A percentile compares a stretch with the other conserved stretches of the same genome.
These are phyloP conservation scores for Trifolium fragiferum DNA, from an alignment of 306 rosid genomes.

Conservation along the genomic window DNA sequence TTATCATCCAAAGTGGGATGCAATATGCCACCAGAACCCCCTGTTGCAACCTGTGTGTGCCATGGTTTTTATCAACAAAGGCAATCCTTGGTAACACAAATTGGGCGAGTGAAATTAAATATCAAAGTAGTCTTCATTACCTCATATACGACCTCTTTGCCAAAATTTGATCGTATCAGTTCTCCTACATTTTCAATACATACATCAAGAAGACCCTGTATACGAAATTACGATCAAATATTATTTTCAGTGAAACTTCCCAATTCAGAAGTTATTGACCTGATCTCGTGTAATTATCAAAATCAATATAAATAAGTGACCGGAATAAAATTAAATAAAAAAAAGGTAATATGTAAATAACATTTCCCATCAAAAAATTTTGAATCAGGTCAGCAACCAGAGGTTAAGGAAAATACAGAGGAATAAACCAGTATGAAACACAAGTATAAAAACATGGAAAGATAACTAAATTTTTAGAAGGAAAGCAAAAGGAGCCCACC, in stretches of 20 bases:
- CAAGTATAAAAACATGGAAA: constrained; percentile 32
- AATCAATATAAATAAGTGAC: constrained; percentile 29
- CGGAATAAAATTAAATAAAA: too few species aligned
- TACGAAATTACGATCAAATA: constrained; percentile 32
- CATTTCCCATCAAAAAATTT: neutral
- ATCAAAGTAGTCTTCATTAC: constrained; percentile 48
- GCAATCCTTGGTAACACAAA: constrained; percentile 10
- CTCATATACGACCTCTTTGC: constrained; percentile 89
- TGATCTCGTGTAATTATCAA: constrained; percentile 22
- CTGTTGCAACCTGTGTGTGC: constrained; percentile 66
- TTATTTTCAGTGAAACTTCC: constrained; percentile 31
- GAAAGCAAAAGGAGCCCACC: constrained; percentile 59
- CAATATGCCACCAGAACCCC: constrained; percentile 85
- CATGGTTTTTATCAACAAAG: constrained; percentile 28
- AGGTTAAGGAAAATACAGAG: constrained; percentile 22
- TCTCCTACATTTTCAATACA: constrained; percentile 72
- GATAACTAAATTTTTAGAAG: constrained; percentile 11
- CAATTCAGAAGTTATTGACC: constrained; percentile 33
- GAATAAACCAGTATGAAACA: constrained; percentile 15
- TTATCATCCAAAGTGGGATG: constrained; percentile 68
- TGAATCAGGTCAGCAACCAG: constrained; percentile 8
- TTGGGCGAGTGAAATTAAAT: neutral
- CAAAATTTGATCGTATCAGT: constrained; percentile 79
- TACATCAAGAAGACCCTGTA: constrained; percentile 80
- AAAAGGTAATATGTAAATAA: neutral